Conservation (phyloP, 345 rosid genomes). For the Eucalyptus fibrosa region DNA sequence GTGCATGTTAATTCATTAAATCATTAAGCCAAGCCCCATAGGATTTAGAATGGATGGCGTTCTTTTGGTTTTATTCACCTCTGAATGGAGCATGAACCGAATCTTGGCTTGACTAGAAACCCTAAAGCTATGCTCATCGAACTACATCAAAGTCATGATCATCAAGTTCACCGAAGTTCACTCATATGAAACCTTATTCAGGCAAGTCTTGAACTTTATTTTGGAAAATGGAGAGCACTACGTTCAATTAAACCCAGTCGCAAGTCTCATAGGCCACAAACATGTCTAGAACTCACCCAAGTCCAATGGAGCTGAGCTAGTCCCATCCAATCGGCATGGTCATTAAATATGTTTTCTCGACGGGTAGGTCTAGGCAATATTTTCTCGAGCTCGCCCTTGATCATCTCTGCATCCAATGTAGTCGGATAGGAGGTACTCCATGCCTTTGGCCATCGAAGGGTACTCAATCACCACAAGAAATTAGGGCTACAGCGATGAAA, state of each 20-base stretch:
- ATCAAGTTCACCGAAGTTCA: not conserved
- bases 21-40: not conserved
- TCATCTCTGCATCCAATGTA: no score
- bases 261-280: not conserved
- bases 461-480: no score
- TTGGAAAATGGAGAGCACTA: not conserved
- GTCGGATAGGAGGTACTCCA: no score
- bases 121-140: not conserved
- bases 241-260: not conserved
- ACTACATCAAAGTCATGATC: not conserved
- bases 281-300: not conserved
- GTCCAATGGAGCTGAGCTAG: not conserved
- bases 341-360: not conserved
- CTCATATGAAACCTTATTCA: not conserved
- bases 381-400: no score
- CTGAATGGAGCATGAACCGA: not conserved
- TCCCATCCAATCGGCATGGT: not conserved
- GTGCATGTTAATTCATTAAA: not conserved
- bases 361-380: no score
- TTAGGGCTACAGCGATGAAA: no score
- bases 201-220: not conserved
- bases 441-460: no score
- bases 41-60: not conserved
- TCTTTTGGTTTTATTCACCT: not conserved
- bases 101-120: not conserved